Percentiles rank a stretch among this genome's conserved stretches.
These are phyloP conservation scores for Phytopythium oedochilum DNA, from an alignment of 352 stramenopile genomes.

Conservation along the genomic window DNA sequence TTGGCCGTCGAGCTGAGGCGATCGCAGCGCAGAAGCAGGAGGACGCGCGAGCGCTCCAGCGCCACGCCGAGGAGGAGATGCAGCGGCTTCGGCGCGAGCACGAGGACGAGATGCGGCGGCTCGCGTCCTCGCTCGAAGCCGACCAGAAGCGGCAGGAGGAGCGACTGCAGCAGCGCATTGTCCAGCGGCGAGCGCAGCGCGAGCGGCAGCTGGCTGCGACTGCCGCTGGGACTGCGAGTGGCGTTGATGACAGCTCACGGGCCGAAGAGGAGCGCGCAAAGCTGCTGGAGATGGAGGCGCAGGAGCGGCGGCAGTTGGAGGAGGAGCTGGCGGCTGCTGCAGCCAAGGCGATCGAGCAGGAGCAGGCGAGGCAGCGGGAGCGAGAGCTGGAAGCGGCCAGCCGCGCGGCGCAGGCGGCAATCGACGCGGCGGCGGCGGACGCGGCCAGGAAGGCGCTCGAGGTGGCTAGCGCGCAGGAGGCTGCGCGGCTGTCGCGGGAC, in stretches of 20 bases:
- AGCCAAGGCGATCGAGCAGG: conserved; percentile 38
- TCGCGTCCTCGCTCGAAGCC: conserved; percentile 38
- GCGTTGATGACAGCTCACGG: neutral
- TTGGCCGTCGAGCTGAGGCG: conserved; percentile 16
- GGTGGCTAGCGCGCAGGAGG: conserved; percentile 33
- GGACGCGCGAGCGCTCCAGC: conserved; percentile 31
- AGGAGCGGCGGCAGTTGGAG: conserved; percentile 13
- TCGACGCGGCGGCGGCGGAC: conserved; percentile 29
- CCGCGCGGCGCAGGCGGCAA: conserved; percentile 28
- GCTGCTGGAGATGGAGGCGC: conserved; percentile 25
- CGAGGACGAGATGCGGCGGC: conserved; percentile 37
- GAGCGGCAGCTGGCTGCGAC: conserved; percentile 3
- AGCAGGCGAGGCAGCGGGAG: conserved; percentile 42
- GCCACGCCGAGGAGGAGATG: conserved; percentile 50
- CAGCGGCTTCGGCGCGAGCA: conserved; percentile 50
- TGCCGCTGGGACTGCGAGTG: conserved; percentile 10
- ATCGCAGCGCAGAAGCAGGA: conserved; percentile 26
- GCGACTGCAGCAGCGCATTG: conserved; percentile 62
- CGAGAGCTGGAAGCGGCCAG: conserved; percentile 41
- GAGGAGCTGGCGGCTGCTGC: conserved; percentile 21
- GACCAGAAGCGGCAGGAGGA: conserved; percentile 63
- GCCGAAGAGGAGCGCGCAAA: conserved; percentile 10
- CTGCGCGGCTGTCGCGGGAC: conserved; percentile 55
- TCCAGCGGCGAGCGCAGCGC: conserved; percentile 33
- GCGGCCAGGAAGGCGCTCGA: conserved; percentile 38